phyloP scores from a whole-genome alignment of 208 protist species.

The Acanthamoeba healyi region DNA sequence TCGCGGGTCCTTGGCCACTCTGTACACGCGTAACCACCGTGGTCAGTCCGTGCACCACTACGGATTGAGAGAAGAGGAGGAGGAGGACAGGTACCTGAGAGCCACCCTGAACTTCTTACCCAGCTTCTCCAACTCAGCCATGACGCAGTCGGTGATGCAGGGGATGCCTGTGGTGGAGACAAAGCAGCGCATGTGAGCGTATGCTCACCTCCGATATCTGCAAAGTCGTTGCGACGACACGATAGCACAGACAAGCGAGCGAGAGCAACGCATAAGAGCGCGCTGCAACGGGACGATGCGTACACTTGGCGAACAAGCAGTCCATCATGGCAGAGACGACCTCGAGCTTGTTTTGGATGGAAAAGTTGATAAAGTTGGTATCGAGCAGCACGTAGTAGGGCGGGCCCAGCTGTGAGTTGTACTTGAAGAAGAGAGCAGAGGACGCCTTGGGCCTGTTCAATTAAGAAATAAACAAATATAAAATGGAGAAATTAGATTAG shows the following conservation, averaged over 20 bases:
- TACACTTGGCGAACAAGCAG: conserved; percentile 98
- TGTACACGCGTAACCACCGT: not conserved
- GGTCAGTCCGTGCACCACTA: too few relatives aligned
- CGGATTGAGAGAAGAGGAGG: too few relatives aligned
- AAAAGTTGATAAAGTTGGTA: conserved; percentile 99
- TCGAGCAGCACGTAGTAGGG: conserved; percentile 99
- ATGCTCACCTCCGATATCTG: too few relatives aligned
- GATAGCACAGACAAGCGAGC: not conserved
- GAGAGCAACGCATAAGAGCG: not conserved
- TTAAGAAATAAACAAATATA: too few relatives aligned
- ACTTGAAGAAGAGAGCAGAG: conserved; percentile 96
- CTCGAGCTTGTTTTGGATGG: conserved; percentile 99
- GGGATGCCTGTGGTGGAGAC: conserved; percentile 91
- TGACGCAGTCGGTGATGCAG: conserved; percentile 99
- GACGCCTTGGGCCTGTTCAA: conserved; percentile 60
- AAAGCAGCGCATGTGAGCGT: too few relatives aligned
- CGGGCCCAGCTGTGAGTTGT: conserved; percentile 98
- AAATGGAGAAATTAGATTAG: not conserved
- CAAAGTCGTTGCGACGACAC: too few relatives aligned
- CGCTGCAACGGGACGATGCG: not conserved
- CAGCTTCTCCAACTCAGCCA: conserved; percentile 99
- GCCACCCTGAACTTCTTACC: conserved; percentile 95
- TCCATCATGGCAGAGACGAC: conserved; percentile 98
- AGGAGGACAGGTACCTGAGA: conserved; percentile 82
- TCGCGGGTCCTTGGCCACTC: conserved; percentile 97